These are phyloP conservation scores for Acanthamoeba triangularis DNA, from an alignment of 208 protist genomes.

Conservation along the genomic window DNA sequence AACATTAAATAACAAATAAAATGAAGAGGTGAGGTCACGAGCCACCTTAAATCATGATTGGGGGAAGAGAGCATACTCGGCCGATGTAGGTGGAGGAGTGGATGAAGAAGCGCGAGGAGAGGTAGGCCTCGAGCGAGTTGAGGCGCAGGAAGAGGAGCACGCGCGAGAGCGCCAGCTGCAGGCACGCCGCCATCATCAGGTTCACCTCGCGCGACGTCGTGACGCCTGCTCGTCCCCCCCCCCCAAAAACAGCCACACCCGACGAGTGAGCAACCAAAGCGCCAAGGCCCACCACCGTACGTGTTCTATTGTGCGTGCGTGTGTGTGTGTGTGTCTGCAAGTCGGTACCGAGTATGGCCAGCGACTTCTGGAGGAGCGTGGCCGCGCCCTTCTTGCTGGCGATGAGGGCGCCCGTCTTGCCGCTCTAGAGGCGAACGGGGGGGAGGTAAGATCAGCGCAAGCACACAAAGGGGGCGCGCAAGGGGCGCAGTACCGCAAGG, in stretches of 20 bases:
- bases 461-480: too few relatives aligned
- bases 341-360: background rate
- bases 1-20: background rate
- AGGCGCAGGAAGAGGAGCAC: conserved; percentile 33
- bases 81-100: conserved; percentile 37
- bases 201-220: conserved; percentile 43
- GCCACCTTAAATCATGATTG: background rate
- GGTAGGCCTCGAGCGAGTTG: conserved; percentile 44
- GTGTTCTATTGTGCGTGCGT: background rate
- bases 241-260: too few relatives aligned
- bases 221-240: background rate
- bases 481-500: background rate
- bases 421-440: background rate
- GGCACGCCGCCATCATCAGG: conserved; percentile 35
- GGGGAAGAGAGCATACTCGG: background rate
- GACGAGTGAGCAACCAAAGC: too few relatives aligned
- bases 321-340: too few relatives aligned
- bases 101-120: conserved; percentile 52
- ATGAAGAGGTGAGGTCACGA: background rate
- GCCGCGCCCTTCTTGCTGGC: conserved; percentile 49
- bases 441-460: background rate
- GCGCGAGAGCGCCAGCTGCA: conserved; percentile 42
- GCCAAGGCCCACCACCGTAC: too few relatives aligned
- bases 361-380: conserved; percentile 26
- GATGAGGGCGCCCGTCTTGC: conserved; percentile 22